phyloP scores from a whole-genome alignment of 2,329 filamentous ascomycete genomes.

The Uncinocarpus reesii region DNA sequence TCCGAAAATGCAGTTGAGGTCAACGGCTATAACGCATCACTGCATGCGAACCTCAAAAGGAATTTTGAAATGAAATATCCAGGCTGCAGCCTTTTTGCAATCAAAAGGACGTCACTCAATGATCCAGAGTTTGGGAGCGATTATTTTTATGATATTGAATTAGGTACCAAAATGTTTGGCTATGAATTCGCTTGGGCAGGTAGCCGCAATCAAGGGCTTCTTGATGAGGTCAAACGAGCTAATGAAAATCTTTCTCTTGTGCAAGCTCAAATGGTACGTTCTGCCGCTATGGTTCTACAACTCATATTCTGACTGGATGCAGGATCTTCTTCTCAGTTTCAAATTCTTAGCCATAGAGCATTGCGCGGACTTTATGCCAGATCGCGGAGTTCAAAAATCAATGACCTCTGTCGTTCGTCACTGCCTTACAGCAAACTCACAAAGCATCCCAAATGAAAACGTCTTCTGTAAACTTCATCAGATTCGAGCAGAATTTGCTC shows the following conservation, averaged over 20 bases:
- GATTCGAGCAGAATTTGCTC: constrained; percentile 65
- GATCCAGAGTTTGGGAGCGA: constrained; percentile 57
- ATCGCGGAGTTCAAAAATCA: constrained; percentile 52
- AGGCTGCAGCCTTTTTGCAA: constrained; percentile 61
- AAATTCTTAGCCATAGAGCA: constrained; percentile 79
- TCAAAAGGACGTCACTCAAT: constrained; percentile 64
- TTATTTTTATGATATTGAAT: constrained; percentile 74
- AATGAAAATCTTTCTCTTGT: constrained; percentile 88
- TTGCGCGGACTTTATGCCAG: constrained; percentile 50
- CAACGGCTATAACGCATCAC: constrained; percentile 73
- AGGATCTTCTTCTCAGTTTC: constrained; percentile 80
- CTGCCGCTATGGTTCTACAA: not conserved
- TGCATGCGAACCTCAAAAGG: constrained; percentile 73
- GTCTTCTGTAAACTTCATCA: constrained; percentile 74
- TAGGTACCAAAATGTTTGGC: constrained; percentile 64
- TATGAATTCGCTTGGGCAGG: constrained; percentile 72
- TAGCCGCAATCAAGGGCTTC: constrained; percentile 58
- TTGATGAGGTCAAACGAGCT: constrained; percentile 69
- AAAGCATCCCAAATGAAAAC: constrained; percentile 59
- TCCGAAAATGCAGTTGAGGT: constrained; percentile 66
- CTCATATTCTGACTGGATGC: constrained; percentile 22
- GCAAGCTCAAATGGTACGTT: constrained; percentile 72
- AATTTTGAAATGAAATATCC: constrained; percentile 74
- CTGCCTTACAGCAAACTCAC: constrained; percentile 68
- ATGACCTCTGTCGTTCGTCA: constrained; percentile 65